Evolutionary conservation across 2,329 filamentous ascomycete species (phyloP).

Genomic region (Colletotrichum somersetense): DNA sequence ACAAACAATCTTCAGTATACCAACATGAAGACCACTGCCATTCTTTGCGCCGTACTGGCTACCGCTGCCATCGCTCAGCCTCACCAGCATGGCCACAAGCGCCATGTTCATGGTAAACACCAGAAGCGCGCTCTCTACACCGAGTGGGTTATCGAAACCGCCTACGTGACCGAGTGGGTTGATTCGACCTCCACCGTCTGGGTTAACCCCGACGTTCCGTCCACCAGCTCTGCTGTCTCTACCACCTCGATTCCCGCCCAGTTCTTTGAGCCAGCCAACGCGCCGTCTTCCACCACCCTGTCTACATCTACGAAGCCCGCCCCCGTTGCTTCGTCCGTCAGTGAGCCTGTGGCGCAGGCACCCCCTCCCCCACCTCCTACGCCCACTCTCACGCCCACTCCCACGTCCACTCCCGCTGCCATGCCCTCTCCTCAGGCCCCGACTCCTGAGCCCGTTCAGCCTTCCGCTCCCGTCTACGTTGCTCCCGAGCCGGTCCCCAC

Average conservation of each 20-base stretch:
- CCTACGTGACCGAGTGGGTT: constrained; percentile 60
- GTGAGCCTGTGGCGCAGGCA: constrained; percentile 27
- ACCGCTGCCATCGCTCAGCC: constrained; percentile 65
- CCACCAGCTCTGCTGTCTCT: constrained; percentile 46
- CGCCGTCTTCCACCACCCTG: constrained; percentile 27
- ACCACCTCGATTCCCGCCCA: constrained; percentile 46
- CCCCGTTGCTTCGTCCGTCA: constrained; percentile 7
- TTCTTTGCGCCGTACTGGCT: constrained; percentile 58
- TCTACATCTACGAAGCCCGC: constrained; percentile 31
- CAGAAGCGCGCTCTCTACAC: constrained; percentile 58
- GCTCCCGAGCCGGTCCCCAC: constrained; percentile 27
- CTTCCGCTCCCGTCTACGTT: constrained; percentile 31
- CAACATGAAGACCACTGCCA: constrained; percentile 59
- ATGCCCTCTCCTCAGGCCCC: constrained; percentile 45
- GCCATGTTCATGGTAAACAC: constrained; percentile 52
- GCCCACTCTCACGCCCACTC: constrained; percentile 34
- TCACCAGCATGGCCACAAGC: constrained; percentile 53
- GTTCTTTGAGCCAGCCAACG: constrained; percentile 48
- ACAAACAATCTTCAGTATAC: constrained; percentile 22
- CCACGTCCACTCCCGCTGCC: constrained; percentile 37
- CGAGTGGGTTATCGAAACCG: constrained; percentile 65
- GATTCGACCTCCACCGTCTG: constrained; percentile 63
- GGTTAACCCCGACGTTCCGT: constrained; percentile 50
- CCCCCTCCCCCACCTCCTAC: constrained; percentile 36
- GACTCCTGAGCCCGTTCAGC: constrained; percentile 39